Conservation (phyloP, 2,329 filamentous ascomycete species). For the Pseudocercospora ulei region DNA sequence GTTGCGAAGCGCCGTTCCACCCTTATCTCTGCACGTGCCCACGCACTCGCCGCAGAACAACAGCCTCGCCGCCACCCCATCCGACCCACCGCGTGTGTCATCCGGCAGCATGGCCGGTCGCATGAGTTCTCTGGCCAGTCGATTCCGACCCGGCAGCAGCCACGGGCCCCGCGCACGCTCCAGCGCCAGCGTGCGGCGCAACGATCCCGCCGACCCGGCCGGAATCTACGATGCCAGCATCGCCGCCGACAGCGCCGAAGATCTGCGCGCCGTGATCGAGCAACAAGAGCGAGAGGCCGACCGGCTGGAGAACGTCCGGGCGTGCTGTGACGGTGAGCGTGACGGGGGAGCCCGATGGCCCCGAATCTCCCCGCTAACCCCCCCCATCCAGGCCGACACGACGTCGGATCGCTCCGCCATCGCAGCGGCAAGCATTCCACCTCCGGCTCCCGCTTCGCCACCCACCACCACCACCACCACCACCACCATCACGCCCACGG, state of each 20-base stretch:
- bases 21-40: constrained; percentile 12
- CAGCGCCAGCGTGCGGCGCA: constrained; percentile 15
- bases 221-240: constrained; percentile 47
- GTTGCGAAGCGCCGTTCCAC: constrained; percentile 1
- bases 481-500: too few relatives aligned
- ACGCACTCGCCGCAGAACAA: constrained; percentile 1
- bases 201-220: constrained; percentile 23
- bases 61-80: constrained; percentile 9
- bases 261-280: constrained; percentile 70
- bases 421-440: constrained; percentile 16
- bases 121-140: constrained; percentile 29
- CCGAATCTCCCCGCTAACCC: constrained; percentile 6
- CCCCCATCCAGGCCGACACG: constrained; percentile 41
- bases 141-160: constrained; percentile 24
- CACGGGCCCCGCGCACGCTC: constrained; percentile 21
- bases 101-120: constrained; percentile 37
- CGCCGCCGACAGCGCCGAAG: constrained; percentile 60
- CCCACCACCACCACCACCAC: constrained; percentile 11
- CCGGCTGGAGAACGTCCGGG: constrained; percentile 84
- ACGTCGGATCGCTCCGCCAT: constrained; percentile 41
- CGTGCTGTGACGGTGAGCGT: constrained; percentile 87
- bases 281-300: constrained; percentile 65
- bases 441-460: constrained; percentile 12
- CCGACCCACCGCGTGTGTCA: constrained; percentile 17
- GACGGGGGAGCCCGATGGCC: neutral